These are phyloP conservation scores for Ogataea kodamae DNA, from an alignment of 805 yeast genomes.

Conservation along the genomic window DNA sequence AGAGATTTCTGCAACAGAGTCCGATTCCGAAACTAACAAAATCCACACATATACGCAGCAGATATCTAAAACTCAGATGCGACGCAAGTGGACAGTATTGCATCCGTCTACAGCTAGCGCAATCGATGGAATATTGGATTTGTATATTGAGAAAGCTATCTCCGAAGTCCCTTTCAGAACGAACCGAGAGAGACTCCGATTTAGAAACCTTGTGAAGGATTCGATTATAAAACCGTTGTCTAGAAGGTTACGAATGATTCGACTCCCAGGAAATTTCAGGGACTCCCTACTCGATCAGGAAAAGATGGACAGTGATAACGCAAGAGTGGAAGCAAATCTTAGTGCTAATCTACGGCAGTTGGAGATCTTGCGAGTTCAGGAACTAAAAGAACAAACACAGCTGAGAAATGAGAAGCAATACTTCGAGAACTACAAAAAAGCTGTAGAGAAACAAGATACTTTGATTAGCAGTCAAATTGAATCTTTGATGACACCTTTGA, in stretches of 20 bases:
- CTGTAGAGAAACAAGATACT: slow-evolving; percentile 13
- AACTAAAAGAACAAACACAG: slow-evolving; percentile 19
- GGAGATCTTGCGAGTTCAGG: slow-evolving; percentile 23
- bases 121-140: slow-evolving; percentile 17
- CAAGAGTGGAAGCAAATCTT: slow-evolving; percentile 23
- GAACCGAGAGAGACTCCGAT: slow-evolving; percentile 16
- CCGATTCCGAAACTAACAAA: slow-evolving; percentile 4
- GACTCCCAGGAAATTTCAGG: slow-evolving; percentile 26
- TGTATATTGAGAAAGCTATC: slow-evolving; percentile 23
- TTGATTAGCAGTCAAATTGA: slow-evolving; percentile 16
- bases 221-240: slow-evolving; percentile 23
- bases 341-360: slow-evolving; percentile 29
- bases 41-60: slow-evolving; percentile 13
- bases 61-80: slow-evolving; percentile 17
- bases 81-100: slow-evolving; percentile 20
- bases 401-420: slow-evolving; percentile 23
- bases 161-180: slow-evolving; percentile 14
- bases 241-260: slow-evolving; percentile 19
- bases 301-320: slow-evolving; percentile 20
- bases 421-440: slow-evolving; percentile 17
- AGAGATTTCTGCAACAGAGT: slow-evolving; percentile 6
- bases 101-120: slow-evolving; percentile 13
- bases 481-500: slow-evolving; percentile 6
- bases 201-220: slow-evolving; percentile 21
- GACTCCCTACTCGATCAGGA: slow-evolving; percentile 28